Percentiles rank a stretch among this genome's conserved stretches.
phyloP scores from a whole-genome alignment of 805 yeast genomes.

The Ogataea ramenticola region DNA sequence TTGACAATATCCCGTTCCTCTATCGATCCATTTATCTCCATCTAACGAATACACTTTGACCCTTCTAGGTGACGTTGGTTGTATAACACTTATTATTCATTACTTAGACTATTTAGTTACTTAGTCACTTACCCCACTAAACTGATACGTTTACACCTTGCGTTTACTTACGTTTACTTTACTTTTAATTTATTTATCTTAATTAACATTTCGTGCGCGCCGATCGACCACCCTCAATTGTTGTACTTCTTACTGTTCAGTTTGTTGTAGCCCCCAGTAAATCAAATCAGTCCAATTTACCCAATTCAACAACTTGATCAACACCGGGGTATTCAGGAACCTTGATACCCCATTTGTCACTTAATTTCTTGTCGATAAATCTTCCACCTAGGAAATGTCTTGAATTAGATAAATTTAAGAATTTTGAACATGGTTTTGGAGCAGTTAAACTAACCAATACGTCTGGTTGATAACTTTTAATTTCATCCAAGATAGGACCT shows the following conservation, averaged over 20 bases:
- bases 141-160: no score
- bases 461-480: constrained; percentile 39
- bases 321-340: constrained; percentile 51
- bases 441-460: constrained; percentile 82
- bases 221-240: no score
- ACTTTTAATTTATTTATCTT: no score
- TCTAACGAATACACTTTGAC: constrained; percentile 86
- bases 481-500: constrained; percentile 52
- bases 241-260: no score
- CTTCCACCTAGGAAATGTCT: constrained; percentile 87
- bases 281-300: no score
- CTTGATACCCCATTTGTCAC: constrained; percentile 64
- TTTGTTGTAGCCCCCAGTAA: no score
- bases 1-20: constrained; percentile 85
- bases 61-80: constrained; percentile 48
- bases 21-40: constrained; percentile 82
- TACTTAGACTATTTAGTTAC: no score
- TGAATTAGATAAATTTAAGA: constrained; percentile 22
- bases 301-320: constrained; percentile 43
- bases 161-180: no score
- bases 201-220: no score
- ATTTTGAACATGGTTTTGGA: constrained; percentile 79
- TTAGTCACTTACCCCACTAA: no score
- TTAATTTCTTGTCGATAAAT: constrained; percentile 62
- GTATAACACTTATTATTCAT: constrained; percentile 5